Evolutionary conservation across 1,139 yeast genomes (phyloP).

Genomic region (Wickerhamomyces sp.): DNA sequence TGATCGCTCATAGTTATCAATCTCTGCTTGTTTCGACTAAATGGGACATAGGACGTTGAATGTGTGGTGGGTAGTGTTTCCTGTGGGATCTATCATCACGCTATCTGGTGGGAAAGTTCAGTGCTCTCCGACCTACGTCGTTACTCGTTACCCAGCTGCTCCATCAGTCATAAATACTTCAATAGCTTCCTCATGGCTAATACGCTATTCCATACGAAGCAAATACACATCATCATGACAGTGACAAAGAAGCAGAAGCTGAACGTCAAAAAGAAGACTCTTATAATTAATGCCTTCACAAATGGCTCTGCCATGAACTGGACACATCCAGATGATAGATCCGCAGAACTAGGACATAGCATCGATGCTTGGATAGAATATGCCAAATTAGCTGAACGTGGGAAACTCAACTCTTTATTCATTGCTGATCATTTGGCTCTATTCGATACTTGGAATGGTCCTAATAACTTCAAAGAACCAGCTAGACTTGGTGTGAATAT

Average conservation of each 20-base stretch:
- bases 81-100: too few relatives aligned
- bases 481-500: constrained; percentile 33
- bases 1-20: too few relatives aligned
- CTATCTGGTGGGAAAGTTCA: too few relatives aligned
- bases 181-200: too few relatives aligned
- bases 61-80: too few relatives aligned
- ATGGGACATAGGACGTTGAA: too few relatives aligned
- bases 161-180: too few relatives aligned
- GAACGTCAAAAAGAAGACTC: neutral
- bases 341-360: constrained; percentile 24
- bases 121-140: too few relatives aligned
- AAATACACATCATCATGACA: neutral
- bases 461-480: constrained; percentile 31
- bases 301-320: constrained; percentile 29
- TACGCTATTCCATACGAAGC: neutral
- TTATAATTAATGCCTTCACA: constrained; percentile 10
- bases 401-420: constrained; percentile 38
- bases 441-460: constrained; percentile 39
- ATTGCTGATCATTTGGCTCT: constrained; percentile 39
- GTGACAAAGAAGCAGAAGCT: neutral
- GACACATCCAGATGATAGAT: constrained; percentile 36
- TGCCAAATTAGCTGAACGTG: constrained; percentile 36
- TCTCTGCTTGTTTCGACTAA: too few relatives aligned
- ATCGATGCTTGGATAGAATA: constrained; percentile 37
- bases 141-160: too few relatives aligned